Percentiles rank a stretch among this genome's conserved stretches.
phyloP scores from a whole-genome alignment of 164 flowering plant genomes.

The Nelumbo lutea region DNA sequence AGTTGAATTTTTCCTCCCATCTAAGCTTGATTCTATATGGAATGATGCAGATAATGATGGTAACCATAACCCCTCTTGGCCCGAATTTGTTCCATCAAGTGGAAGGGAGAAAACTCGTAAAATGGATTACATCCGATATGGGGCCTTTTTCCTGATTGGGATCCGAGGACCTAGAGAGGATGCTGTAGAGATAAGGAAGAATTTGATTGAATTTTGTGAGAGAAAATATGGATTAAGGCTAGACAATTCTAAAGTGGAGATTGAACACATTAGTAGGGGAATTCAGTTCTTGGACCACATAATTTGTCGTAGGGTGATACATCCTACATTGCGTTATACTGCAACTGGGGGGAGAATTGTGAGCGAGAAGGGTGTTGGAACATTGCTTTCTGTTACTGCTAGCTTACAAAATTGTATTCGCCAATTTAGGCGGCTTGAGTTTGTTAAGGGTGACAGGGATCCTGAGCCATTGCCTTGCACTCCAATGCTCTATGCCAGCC shows the following conservation, averaged over 20 bases:
- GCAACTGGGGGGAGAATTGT: constrained; percentile 70
- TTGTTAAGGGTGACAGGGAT: constrained; percentile 92
- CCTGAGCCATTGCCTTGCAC: constrained; percentile 97
- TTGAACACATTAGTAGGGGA: constrained; percentile 81
- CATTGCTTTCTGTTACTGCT: constrained; percentile 92
- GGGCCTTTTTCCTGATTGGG: constrained; percentile 85
- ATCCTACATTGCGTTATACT: constrained; percentile 81
- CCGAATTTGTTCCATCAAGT: constrained; percentile 92
- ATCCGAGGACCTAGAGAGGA: constrained; percentile 89
- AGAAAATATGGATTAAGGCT: constrained; percentile 48
- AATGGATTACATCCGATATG: constrained; percentile 87
- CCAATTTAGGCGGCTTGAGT: constrained; percentile 60
- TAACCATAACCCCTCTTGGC: constrained; percentile 91
- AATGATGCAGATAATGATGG: constrained; percentile 61
- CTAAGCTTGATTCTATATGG: constrained; percentile 78
- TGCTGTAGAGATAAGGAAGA: constrained; percentile 55
- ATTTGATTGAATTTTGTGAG: constrained; percentile 66
- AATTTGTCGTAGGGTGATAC: constrained; percentile 69
- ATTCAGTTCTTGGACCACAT: constrained; percentile 88
- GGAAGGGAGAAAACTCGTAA: constrained; percentile 80
- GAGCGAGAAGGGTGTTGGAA: constrained; percentile 84
- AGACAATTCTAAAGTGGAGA: constrained; percentile 71
- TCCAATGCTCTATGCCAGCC: constrained; percentile 92
- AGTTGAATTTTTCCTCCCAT: constrained; percentile 61
- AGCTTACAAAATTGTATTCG: constrained; percentile 82